Evolutionary conservation across 2,329 filamentous ascomycete genomes (phyloP).

Genomic region (Gaeumannomyces sp.): DNA sequence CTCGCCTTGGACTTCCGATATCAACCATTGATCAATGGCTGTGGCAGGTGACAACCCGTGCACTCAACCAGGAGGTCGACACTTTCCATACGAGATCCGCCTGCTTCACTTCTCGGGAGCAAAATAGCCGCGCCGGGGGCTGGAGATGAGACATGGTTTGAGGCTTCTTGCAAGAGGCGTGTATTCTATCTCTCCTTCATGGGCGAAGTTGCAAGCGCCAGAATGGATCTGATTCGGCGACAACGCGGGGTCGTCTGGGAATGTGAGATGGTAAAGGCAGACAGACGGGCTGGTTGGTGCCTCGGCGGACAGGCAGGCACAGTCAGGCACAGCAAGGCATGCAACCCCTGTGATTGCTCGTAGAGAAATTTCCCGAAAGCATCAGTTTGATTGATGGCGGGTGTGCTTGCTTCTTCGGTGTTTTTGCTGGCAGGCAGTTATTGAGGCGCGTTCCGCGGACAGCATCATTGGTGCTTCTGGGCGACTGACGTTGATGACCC

Average conservation of each 20-base stretch:
- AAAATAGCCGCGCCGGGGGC: too few species aligned
- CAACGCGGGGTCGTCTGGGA: background rate
- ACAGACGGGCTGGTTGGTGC: background rate
- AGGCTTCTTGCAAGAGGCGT: background rate
- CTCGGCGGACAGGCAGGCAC: background rate
- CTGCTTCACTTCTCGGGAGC: too few species aligned
- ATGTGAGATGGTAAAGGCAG: background rate
- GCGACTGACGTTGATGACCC: background rate
- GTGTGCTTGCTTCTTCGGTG: background rate
- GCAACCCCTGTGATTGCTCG: background rate
- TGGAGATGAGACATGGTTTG: too few species aligned
- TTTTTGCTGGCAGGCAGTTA: background rate
- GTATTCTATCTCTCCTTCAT: background rate
- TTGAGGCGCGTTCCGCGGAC: background rate
- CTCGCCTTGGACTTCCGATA: background rate
- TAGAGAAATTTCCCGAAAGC: background rate
- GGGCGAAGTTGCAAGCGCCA: background rate
- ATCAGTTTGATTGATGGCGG: background rate
- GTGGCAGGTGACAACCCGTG: too few species aligned
- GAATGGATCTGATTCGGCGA: background rate
- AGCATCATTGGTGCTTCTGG: background rate
- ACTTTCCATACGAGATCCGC: too few species aligned
- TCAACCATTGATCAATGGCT: too few species aligned
- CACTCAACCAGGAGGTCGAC: too few species aligned
- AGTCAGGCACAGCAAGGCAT: background rate